phyloP scores from a whole-genome alignment of 345 rosid genomes.

The Diplotaxis tenuifolia region DNA sequence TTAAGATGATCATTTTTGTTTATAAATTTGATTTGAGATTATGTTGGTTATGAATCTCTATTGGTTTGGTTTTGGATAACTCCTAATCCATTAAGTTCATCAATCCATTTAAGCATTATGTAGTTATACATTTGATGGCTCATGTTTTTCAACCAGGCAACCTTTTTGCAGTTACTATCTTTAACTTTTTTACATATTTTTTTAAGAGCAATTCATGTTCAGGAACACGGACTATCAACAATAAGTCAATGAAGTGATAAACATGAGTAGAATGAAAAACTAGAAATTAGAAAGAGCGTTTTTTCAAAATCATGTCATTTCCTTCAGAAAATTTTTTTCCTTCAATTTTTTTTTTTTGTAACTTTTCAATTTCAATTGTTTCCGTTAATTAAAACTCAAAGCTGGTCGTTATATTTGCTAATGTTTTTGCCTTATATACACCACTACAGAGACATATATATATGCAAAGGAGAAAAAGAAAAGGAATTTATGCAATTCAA shows the following conservation, averaged over 20 bases:
- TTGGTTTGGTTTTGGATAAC: too few species aligned
- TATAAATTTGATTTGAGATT: too few species aligned
- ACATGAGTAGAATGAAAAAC: too few species aligned
- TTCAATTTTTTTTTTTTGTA: too few species aligned
- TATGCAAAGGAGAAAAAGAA: neutral
- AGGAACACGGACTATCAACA: too few species aligned
- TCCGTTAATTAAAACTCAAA: slow-evolving; percentile 27
- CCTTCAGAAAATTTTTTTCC: neutral
- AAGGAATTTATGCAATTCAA: neutral
- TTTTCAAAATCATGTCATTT: slow-evolving; percentile 20
- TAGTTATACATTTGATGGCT: neutral
- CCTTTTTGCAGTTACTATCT: slow-evolving; percentile 18
- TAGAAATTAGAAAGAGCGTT: too few species aligned
- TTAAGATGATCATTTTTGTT: too few species aligned
- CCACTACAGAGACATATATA: neutral
- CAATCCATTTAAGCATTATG: too few species aligned
- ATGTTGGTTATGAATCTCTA: too few species aligned
- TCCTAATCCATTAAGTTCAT: too few species aligned
- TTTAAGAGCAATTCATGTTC: too few species aligned
- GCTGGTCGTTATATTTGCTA: slow-evolving; percentile 1
- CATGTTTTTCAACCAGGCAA: slow-evolving; percentile 33
- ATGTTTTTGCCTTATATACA: slow-evolving; percentile 21
- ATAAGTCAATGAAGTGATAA: too few species aligned
- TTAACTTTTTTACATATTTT: neutral
- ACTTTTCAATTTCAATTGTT: slow-evolving; percentile 11